These are phyloP conservation scores for Lasiosphaeris hirsuta DNA, from an alignment of 495 filamentous ascomycete genomes.

Conservation along the genomic window DNA sequence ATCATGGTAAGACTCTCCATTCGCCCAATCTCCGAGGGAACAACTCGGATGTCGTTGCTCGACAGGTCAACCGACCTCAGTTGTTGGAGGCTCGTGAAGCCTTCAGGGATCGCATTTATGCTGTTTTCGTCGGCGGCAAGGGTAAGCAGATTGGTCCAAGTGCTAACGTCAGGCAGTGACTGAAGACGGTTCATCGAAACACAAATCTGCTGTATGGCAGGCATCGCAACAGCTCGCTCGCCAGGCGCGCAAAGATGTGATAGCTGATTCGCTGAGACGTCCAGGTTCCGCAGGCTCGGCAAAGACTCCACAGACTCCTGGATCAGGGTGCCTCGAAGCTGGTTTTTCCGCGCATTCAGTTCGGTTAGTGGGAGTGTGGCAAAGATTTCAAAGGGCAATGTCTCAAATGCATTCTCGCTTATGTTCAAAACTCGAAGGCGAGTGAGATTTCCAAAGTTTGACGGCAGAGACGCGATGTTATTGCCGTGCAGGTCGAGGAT, in stretches of 20 bases:
- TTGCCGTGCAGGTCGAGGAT: constrained; percentile 79
- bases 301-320: constrained; percentile 54
- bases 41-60: constrained; percentile 70
- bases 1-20: constrained; percentile 77
- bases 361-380: constrained; percentile 67
- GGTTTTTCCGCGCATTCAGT: constrained; percentile 74
- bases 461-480: constrained; percentile 69
- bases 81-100: constrained; percentile 62
- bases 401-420: constrained; percentile 67
- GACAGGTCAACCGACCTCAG: constrained; percentile 76
- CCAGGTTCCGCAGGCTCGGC: constrained; percentile 64
- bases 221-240: constrained; percentile 46
- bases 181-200: constrained; percentile 74
- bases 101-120: constrained; percentile 67
- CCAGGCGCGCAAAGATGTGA: constrained; percentile 39
- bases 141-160: constrained; percentile 68
- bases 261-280: constrained; percentile 74
- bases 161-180: constrained; percentile 62
- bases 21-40: constrained; percentile 73
- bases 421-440: constrained; percentile 73
- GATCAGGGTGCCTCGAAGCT: constrained; percentile 69
- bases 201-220: constrained; percentile 68
- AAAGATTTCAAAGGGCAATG: constrained; percentile 66
- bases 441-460: constrained; percentile 57
- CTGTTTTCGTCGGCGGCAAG: constrained; percentile 78